Percentiles rank a stretch among this genome's conserved stretches.
Evolutionary conservation across 345 rosid genomes (phyloP).

Genomic region (Nasturtium officinale): DNA sequence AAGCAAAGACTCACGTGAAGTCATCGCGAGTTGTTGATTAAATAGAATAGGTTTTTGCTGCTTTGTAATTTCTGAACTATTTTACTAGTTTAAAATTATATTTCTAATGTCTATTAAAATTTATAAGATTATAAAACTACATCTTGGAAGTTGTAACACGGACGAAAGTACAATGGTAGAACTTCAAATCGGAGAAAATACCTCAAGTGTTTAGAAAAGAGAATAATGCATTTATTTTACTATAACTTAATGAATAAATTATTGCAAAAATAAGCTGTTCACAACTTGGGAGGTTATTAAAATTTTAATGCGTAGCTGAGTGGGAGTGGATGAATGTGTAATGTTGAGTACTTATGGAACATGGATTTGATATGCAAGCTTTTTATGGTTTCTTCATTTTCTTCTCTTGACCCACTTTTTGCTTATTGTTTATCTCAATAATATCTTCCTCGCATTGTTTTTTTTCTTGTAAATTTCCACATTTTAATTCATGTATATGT

Average conservation of each 20-base stretch:
- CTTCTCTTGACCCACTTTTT: slow-evolving; percentile 24
- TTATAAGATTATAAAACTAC: neutral
- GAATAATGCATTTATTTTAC: neutral
- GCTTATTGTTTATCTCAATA: slow-evolving; percentile 16
- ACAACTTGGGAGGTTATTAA: slow-evolving; percentile 27
- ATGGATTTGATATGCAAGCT: slow-evolving; percentile 42
- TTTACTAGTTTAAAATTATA: slow-evolving; percentile 12
- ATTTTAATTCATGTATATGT: neutral
- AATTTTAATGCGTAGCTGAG: neutral
- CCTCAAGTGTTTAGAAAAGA: neutral
- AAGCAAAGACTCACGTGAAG: slow-evolving; percentile 31
- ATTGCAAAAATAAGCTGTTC: slow-evolving; percentile 24
- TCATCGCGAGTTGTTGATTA: slow-evolving; percentile 1
- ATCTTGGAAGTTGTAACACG: slow-evolving; percentile 31
- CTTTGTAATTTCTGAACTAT: neutral
- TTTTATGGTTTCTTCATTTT: slow-evolving; percentile 13
- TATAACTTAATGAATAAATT: neutral
- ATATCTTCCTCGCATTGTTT: slow-evolving; percentile 1
- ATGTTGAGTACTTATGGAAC: slow-evolving; percentile 44
- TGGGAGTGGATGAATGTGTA: slow-evolving; percentile 39
- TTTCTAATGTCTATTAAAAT: neutral
- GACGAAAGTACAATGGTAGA: neutral
- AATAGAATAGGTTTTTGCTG: neutral
- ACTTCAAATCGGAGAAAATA: slow-evolving; percentile 11
- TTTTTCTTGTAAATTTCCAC: neutral